Evolutionary conservation across 2,329 filamentous ascomycete species (phyloP).

Genomic region (Penicillium nordicum): DNA sequence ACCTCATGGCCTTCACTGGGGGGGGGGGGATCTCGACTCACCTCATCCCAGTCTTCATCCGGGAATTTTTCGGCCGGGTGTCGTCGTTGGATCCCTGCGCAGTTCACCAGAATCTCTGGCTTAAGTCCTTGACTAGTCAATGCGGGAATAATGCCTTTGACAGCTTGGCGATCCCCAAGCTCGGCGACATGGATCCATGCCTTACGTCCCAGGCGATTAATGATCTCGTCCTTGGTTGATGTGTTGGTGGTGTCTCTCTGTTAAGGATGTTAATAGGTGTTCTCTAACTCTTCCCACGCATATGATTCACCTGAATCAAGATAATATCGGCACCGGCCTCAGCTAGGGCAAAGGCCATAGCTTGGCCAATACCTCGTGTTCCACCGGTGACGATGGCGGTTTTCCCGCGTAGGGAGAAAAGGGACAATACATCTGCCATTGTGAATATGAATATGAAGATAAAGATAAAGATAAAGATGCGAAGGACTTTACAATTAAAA

Average conservation of each 20-base stretch:
- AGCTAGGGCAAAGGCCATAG: slow-evolving; percentile 47
- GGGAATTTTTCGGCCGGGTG: slow-evolving; percentile 75
- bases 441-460: slow-evolving; percentile 2
- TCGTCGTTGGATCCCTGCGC: slow-evolving; percentile 78
- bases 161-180: slow-evolving; percentile 41
- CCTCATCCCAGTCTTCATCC: slow-evolving; percentile 70
- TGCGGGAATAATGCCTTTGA: slow-evolving; percentile 41
- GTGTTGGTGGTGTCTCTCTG: slow-evolving; percentile 55
- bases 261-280: neutral
- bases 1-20: no score
- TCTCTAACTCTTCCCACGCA: neutral
- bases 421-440: slow-evolving; percentile 30
- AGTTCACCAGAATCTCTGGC: slow-evolving; percentile 79
- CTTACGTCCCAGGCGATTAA: slow-evolving; percentile 39
- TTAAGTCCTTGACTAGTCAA: slow-evolving; percentile 47
- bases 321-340: slow-evolving; percentile 49
- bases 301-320: slow-evolving; percentile 36
- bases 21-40: slow-evolving; percentile 27
- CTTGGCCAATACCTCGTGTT: slow-evolving; percentile 48
- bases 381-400: slow-evolving; percentile 48
- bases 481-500: neutral
- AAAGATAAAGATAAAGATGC: neutral
- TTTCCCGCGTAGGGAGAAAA: slow-evolving; percentile 42
- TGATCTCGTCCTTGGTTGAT: slow-evolving; percentile 42
- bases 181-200: slow-evolving; percentile 45